phyloP scores from a whole-genome alignment of 805 yeast species.

The Naumovozyma baii region DNA sequence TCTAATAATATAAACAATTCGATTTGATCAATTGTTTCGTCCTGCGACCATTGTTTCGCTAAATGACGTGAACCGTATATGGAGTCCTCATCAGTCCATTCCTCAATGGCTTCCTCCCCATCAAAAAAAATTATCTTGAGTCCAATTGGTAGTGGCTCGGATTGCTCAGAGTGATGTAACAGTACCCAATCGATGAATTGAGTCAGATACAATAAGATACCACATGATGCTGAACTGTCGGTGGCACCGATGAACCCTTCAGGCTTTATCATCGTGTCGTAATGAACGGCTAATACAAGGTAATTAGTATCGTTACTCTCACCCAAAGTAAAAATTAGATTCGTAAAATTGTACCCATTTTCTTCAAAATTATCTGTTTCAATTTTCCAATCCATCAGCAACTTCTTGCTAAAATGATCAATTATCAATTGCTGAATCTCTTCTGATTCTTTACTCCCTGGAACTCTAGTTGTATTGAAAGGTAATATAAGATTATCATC shows the following conservation, averaged over 20 bases:
- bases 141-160: constrained; percentile 25
- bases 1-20: constrained; percentile 42
- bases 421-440: constrained; percentile 32
- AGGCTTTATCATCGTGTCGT: constrained; percentile 39
- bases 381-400: constrained; percentile 21
- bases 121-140: constrained; percentile 46
- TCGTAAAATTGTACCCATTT: constrained; percentile 31
- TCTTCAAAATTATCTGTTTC: constrained; percentile 32
- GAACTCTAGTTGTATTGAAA: constrained; percentile 33
- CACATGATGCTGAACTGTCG: constrained; percentile 52
- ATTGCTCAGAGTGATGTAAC: too few species aligned
- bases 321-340: constrained; percentile 28
- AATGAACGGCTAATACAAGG: constrained; percentile 43
- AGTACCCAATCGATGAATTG: constrained; percentile 16
- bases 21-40: constrained; percentile 27
- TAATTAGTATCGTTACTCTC: constrained; percentile 12
- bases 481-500: constrained; percentile 20
- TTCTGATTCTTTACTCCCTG: constrained; percentile 36
- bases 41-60: constrained; percentile 32
- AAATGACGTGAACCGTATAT: constrained; percentile 47
- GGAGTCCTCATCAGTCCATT: constrained; percentile 46
- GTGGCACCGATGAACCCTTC: constrained; percentile 52
- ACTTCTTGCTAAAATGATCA: constrained; percentile 22
- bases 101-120: constrained; percentile 50
- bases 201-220: constrained; percentile 39